Evolutionary conservation across 495 filamentous ascomycete genomes (phyloP).

Genomic region (Margaritispora aquatica): DNA sequence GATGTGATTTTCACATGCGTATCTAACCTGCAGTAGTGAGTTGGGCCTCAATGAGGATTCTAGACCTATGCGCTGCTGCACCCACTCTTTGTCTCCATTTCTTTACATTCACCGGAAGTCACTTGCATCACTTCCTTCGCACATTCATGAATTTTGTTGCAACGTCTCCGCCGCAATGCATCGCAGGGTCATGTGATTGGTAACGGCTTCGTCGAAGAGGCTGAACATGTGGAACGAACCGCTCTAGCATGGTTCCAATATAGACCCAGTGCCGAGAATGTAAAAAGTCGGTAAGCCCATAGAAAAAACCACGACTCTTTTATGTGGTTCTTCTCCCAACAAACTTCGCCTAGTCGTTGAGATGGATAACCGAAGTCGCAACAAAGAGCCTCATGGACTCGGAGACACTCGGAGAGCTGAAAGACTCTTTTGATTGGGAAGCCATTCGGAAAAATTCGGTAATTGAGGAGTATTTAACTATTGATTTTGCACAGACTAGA

Average conservation of each 20-base stretch:
- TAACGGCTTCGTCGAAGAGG: background rate
- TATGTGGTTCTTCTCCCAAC: background rate
- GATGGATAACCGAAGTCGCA: background rate
- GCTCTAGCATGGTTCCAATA: background rate
- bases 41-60: background rate
- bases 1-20: background rate
- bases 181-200: background rate
- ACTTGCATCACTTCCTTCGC: background rate
- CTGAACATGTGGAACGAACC: background rate
- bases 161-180: background rate
- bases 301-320: background rate
- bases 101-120: background rate
- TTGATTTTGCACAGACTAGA: background rate
- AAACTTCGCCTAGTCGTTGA: background rate
- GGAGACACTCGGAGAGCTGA: background rate
- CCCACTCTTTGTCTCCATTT: background rate
- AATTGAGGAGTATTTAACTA: background rate
- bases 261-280: background rate
- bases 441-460: background rate
- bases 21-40: background rate
- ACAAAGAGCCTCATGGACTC: background rate
- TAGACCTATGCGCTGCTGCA: background rate
- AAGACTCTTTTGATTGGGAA: background rate
- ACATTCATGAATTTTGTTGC: background rate
- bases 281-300: background rate